Percentiles rank a stretch among this genome's conserved stretches.
phyloP scores from a whole-genome alignment of 495 filamentous ascomycete genomes.

The Neurospora intermedia region DNA sequence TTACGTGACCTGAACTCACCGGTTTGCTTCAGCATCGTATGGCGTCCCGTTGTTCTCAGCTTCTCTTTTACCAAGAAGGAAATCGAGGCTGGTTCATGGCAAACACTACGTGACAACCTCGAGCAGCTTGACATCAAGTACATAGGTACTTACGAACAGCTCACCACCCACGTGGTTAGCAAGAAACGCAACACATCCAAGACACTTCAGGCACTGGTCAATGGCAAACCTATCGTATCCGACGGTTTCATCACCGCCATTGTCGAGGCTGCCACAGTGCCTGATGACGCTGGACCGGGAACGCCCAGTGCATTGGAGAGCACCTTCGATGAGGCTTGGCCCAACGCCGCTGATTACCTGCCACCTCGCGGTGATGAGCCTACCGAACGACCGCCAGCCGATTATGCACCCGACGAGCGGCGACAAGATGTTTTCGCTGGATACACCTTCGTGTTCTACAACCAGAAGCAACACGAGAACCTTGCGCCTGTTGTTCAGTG shows the following conservation, averaged over 20 bases:
- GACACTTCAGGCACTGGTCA: constrained; percentile 77
- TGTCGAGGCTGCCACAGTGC: constrained; percentile 52
- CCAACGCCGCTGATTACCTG: constrained; percentile 57
- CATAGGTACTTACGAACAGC: constrained; percentile 54
- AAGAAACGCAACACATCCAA: constrained; percentile 84
- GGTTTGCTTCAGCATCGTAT: constrained; percentile 49
- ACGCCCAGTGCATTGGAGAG: constrained; percentile 58
- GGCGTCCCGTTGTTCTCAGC: constrained; percentile 70
- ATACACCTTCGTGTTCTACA: constrained; percentile 82
- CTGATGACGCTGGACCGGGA: constrained; percentile 43
- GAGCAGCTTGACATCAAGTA: constrained; percentile 84
- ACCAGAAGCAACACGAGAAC: constrained; percentile 65
- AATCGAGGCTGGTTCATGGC: constrained; percentile 55
- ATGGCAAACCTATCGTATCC: constrained; percentile 70
- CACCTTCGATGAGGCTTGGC: constrained; percentile 78
- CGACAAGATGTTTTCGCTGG: constrained; percentile 70
- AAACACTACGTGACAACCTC: constrained; percentile 51
- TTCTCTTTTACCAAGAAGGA: constrained; percentile 75
- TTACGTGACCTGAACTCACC: constrained; percentile 1
- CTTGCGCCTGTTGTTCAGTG: constrained; percentile 62
- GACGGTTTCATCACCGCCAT: constrained; percentile 59
- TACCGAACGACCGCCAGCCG: constrained; percentile 44
- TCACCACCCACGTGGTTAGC: constrained; percentile 80
- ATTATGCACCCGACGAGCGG: constrained; percentile 56
- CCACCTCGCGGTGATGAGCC: constrained; percentile 70